These are phyloP conservation scores for Phytophthora ramorum DNA, from an alignment of 352 stramenopile species.

Conservation along the genomic window DNA sequence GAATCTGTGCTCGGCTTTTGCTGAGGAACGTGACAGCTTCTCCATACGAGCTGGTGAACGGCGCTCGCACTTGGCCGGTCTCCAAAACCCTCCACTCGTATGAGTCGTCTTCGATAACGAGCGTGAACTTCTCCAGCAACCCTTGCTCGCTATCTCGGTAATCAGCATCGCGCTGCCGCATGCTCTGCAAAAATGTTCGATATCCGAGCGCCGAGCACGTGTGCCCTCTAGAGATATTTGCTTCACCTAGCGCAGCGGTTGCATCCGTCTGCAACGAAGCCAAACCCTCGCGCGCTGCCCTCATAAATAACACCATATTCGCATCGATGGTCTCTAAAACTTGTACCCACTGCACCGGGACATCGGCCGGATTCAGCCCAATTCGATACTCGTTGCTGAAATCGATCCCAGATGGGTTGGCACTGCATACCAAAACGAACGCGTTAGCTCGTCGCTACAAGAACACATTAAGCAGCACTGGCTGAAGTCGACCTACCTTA, in stretches of 20 bases:
- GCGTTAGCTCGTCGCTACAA: not conserved
- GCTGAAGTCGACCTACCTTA: constrained; percentile 33
- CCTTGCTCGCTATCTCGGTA: constrained; percentile 18
- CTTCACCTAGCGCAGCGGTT: constrained; percentile 40
- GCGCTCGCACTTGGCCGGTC: constrained; percentile 48
- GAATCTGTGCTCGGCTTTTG: constrained; percentile 36
- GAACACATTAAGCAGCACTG: not conserved
- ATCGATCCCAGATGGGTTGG: constrained; percentile 62
- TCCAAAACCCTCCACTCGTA: constrained; percentile 51
- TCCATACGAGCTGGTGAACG: constrained; percentile 35
- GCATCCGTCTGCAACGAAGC: constrained; percentile 41
- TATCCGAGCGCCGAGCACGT: constrained; percentile 65
- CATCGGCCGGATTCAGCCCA: constrained; percentile 61
- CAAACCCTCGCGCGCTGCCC: constrained; percentile 41
- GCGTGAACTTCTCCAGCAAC: constrained; percentile 43
- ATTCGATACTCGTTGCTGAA: constrained; percentile 66
- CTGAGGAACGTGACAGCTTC: constrained; percentile 34
- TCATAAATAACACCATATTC: constrained; percentile 59
- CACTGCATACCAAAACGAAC: constrained; percentile 26
- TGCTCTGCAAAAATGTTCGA: constrained; percentile 57
- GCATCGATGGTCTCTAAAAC: constrained; percentile 60
- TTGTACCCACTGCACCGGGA: constrained; percentile 73
- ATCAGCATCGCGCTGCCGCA: constrained; percentile 19
- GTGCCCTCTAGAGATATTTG: constrained; percentile 43
- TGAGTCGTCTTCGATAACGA: constrained; percentile 57